Percentiles rank a stretch among this genome's conserved stretches.
Conservation (phyloP, 1,284 basidiomycete species). For the Marasmius oreades region DNA sequence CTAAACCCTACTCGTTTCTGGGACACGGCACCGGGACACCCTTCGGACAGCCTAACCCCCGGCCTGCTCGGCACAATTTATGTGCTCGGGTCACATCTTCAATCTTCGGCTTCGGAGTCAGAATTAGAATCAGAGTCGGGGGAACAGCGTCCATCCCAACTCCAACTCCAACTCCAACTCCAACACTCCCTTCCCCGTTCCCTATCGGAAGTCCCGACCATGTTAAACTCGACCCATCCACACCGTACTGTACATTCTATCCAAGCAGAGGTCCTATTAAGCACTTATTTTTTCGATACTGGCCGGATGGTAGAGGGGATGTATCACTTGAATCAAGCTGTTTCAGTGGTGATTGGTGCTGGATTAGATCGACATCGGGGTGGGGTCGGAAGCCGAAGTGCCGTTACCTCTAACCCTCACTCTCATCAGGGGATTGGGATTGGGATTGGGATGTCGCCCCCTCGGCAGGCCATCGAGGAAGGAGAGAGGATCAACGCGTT, state of each 20-base stretch:
- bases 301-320: not conserved
- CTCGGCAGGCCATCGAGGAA: not conserved
- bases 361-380: not conserved
- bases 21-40: conserved; percentile 20
- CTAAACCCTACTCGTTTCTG: conserved; percentile 40
- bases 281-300: not conserved
- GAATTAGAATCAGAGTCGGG: too few species aligned
- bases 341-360: not conserved
- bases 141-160: not conserved
- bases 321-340: not conserved
- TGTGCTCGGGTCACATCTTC: conserved; percentile 47
- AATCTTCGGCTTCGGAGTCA: too few species aligned
- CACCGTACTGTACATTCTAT: not conserved
- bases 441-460: not conserved
- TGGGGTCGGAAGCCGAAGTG: not conserved
- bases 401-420: too few species aligned
- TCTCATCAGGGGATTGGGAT: too few species aligned
- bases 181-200: not conserved
- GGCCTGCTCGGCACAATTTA: conserved; percentile 46
- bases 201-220: not conserved
- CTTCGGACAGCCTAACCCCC: conserved; percentile 40
- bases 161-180: too few species aligned
- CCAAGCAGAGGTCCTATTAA: not conserved
- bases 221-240: not conserved
- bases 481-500: conserved; percentile 2